Conservation (phyloP, 768 basidiomycete species). For the Tephrocybe sp. region DNA sequence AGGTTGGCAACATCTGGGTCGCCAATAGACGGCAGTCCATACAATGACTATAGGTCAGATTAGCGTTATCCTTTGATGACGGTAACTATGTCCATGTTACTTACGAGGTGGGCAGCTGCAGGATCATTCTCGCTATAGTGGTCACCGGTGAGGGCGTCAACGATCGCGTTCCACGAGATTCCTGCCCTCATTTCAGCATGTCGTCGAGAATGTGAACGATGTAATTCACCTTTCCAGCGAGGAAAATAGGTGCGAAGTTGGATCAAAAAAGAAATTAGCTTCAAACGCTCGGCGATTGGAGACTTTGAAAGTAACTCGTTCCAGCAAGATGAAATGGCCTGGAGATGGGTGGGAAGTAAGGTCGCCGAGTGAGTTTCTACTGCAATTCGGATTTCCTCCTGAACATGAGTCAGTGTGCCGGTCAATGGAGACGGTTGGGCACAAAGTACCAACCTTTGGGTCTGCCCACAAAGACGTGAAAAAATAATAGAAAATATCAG, state of each 20-base stretch:
- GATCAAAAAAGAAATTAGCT: conserved; percentile 60
- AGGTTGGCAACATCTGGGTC: conserved; percentile 51
- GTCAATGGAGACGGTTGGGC: too few relatives aligned
- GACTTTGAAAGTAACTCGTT: conserved; percentile 57
- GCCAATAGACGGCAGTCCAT: conserved; percentile 37
- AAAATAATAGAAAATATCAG: conserved; percentile 57
- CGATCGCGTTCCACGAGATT: conserved; percentile 65
- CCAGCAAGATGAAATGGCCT: conserved; percentile 68
- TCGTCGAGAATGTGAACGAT: background rate
- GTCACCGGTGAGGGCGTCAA: conserved; percentile 58
- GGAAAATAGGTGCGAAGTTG: conserved; percentile 72
- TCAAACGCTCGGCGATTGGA: conserved; percentile 56
- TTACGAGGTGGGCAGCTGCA: conserved; percentile 41
- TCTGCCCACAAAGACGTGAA: conserved; percentile 68
- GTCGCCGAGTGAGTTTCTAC: conserved; percentile 59
- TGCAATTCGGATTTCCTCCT: conserved; percentile 71
- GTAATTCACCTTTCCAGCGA: conserved; percentile 55
- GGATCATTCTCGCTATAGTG: conserved; percentile 42
- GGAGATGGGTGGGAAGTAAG: conserved; percentile 64
- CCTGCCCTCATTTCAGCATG: conserved; percentile 40
- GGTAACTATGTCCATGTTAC: conserved; percentile 12
- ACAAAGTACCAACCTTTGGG: conserved; percentile 42
- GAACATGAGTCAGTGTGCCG: background rate
- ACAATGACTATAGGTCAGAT: conserved; percentile 36
- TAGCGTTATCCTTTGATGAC: background rate